Percentiles rank a stretch among this genome's conserved stretches.
phyloP scores from a whole-genome alignment of 148 eudicot genomes.

The Diospyros lotus region DNA sequence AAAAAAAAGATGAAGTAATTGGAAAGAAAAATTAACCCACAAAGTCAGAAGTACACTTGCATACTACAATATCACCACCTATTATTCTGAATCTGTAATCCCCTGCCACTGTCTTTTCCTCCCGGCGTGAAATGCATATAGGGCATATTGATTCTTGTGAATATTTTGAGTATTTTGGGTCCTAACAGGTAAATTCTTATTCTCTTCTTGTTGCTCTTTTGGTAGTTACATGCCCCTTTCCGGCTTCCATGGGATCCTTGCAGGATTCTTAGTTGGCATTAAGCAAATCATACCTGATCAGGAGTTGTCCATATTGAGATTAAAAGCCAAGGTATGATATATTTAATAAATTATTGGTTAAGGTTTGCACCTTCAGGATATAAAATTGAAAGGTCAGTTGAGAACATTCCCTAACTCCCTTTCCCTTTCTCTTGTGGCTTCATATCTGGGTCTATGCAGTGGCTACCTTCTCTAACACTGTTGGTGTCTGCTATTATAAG shows the following conservation, averaged over 20 bases:
- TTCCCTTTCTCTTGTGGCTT: background rate
- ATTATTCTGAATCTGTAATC: too few relatives aligned
- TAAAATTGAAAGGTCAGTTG: too few relatives aligned
- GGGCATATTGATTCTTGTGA: background rate
- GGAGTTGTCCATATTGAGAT: conserved; percentile 62
- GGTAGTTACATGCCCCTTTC: conserved; percentile 85
- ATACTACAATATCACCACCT: background rate
- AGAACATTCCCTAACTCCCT: background rate
- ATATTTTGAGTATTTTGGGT: background rate
- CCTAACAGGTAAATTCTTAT: conserved; percentile 10
- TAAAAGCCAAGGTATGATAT: conserved; percentile 73
- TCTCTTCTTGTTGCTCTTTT: conserved; percentile 13
- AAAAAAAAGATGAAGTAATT: background rate
- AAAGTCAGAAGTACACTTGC: background rate
- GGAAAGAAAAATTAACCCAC: background rate
- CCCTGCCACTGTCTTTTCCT: background rate
- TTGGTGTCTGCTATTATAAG: conserved; percentile 51
- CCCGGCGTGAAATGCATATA: background rate
- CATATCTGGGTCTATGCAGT: conserved; percentile 49
- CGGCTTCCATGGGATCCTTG: conserved; percentile 89
- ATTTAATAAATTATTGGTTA: background rate
- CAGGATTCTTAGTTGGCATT: conserved; percentile 87
- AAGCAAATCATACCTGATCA: conserved; percentile 95
- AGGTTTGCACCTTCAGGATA: background rate
- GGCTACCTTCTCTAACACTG: conserved; percentile 82